Base-by-base conservation (phyloP, 2,329 filamentous ascomycete species). In the Talaromyces sp. region DNA sequence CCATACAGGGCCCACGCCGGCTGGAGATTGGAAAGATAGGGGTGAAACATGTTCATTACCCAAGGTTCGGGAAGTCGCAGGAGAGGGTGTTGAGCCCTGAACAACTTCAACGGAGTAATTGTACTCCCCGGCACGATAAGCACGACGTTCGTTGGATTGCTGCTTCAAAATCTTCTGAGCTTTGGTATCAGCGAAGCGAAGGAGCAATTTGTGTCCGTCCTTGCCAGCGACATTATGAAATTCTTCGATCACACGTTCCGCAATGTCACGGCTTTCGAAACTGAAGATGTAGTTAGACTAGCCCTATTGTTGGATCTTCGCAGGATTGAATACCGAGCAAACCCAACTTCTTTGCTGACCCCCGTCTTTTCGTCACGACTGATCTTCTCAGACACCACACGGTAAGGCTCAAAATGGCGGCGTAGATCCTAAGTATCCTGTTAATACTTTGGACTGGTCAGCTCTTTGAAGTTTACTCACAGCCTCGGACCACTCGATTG, bases 91-190 rank as follows among this genome's bases (percentile, higher is more conserved):
- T 16, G 73, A 73, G 18, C 75, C 75, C 59, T 78, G 75, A 14
- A 80, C 78, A 39, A 80, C 75, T 64, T 80, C 79, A 54, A 81
- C 79, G 1, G 79, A 80, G 63, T 77, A 80, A 70, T 93, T 93
- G 79, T 98, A 98, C 80, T 98, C 95, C 63, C 95, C 95, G 63
- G 93, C 95, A 64, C 95, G 91, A 80, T 96, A 98, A 72, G 96
- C 92, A 65, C 95, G 92, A 63, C 93, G 91, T 75, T 96, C 92
- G 35, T 95, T 92, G 46, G 93, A 98, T 74, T 97, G 90, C 67
- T 95, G 90, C 84, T 99, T 99, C 69, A 99, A 84, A 73, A 95
- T 87, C 82, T 99, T 99, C 78, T 99, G 95, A 66, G 93, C 90
- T 61, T 95, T 91, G 40, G 95, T 99, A 73, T 99, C 95, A 66